Percentiles rank a stretch among this genome's conserved stretches.
Conservation (phyloP, 1,284 basidiomycete genomes). For the Thecaphora frezii region DNA sequence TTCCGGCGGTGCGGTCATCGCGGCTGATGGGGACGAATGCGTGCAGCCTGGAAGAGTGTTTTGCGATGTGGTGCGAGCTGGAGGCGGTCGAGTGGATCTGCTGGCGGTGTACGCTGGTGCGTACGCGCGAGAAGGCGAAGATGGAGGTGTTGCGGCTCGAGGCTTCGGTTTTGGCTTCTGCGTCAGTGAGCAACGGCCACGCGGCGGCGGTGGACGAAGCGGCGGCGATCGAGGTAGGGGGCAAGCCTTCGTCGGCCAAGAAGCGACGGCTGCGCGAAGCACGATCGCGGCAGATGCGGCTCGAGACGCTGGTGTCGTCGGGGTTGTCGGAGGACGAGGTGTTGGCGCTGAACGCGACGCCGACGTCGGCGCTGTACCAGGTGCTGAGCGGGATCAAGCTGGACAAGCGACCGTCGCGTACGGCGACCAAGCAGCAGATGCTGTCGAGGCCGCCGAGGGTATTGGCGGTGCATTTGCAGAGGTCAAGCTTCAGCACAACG, state of each 20-base stretch:
- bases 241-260: conserved; percentile 15
- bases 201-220: not conserved
- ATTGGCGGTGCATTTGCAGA: conserved; percentile 52
- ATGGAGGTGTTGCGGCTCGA: conserved; percentile 8
- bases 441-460: conserved; percentile 46
- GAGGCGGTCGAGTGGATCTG: conserved; percentile 57
- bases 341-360: conserved; percentile 11
- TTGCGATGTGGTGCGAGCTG: conserved; percentile 45
- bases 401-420: conserved; percentile 25
- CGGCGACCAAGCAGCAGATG: conserved; percentile 55
- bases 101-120: conserved; percentile 48
- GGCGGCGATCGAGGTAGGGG: not conserved
- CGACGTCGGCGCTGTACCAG: conserved; percentile 17
- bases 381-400: conserved; percentile 20
- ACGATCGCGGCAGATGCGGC: conserved; percentile 16
- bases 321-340: conserved; percentile 48
- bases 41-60: conserved; percentile 46
- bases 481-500: conserved; percentile 33
- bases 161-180: conserved; percentile 5
- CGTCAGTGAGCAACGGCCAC: conserved; percentile 15
- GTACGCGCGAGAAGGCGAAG: conserved; percentile 14
- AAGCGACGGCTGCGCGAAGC: conserved; percentile 28
- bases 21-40: conserved; percentile 30
- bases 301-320: conserved; percentile 21
- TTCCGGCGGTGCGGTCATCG: conserved; percentile 31